Conservation (phyloP, 306 rosid species). For the Quercus agrifolia region DNA sequence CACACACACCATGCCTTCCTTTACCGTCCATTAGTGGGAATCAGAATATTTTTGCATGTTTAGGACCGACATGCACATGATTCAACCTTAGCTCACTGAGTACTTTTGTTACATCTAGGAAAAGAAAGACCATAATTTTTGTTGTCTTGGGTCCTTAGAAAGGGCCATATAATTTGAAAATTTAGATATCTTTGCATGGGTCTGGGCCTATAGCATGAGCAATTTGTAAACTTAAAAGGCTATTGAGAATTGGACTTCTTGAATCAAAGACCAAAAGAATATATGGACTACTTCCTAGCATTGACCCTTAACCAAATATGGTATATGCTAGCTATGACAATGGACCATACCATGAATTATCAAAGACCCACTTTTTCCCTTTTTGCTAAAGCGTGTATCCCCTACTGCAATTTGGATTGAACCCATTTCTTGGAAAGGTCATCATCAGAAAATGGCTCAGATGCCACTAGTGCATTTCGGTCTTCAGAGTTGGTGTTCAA, state of each 20-base stretch:
- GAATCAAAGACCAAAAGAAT: background rate
- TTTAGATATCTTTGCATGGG: background rate
- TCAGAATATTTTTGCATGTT: conserved; percentile 19
- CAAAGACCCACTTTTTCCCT: background rate
- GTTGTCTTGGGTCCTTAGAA: background rate
- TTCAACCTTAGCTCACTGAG: background rate
- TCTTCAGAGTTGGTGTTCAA: no score
- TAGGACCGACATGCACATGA: background rate
- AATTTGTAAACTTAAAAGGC: background rate
- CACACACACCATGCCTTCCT: background rate
- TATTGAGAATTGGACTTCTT: background rate
- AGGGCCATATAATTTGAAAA: background rate
- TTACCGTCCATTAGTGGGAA: conserved; percentile 17
- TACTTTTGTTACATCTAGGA: conserved; percentile 1
- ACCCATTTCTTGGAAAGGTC: background rate
- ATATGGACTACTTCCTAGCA: no score
- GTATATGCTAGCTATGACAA: no score
- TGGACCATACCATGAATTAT: no score
- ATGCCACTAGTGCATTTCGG: background rate
- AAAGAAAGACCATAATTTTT: background rate
- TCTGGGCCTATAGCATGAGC: background rate
- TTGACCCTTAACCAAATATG: no score
- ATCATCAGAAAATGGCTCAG: background rate
- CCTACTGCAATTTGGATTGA: background rate
- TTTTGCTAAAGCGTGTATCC: background rate